Conservation (phyloP, 768 basidiomycete genomes). For the Boletus huronensis region DNA sequence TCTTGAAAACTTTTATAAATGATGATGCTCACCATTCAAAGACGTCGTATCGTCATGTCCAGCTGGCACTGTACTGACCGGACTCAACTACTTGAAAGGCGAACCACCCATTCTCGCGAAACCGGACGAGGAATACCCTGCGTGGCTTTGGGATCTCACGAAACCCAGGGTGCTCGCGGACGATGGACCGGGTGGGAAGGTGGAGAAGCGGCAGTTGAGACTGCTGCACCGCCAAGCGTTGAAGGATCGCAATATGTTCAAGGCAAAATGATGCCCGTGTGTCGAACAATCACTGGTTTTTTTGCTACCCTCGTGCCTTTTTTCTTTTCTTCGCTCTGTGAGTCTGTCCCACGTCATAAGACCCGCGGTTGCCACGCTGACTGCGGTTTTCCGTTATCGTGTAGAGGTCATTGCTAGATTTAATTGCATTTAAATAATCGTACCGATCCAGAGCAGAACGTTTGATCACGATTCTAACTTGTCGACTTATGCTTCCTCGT, state of each 20-base stretch:
- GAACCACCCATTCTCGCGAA: constrained; percentile 73
- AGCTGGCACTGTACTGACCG: constrained; percentile 72
- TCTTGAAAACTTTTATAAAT: background rate
- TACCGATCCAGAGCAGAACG: too few relatives aligned
- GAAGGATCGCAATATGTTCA: constrained; percentile 84
- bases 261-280: constrained; percentile 51
- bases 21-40: background rate
- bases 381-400: background rate
- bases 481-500: constrained; percentile 19
- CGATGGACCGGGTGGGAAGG: constrained; percentile 72
- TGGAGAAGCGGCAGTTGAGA: constrained; percentile 53
- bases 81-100: constrained; percentile 79
- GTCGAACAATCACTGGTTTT: background rate
- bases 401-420: background rate
- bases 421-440: background rate
- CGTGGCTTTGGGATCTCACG: constrained; percentile 84
- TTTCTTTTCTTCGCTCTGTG: background rate
- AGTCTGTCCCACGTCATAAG: background rate
- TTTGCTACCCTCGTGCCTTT: too few relatives aligned
- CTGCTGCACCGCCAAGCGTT: constrained; percentile 64
- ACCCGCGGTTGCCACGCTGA: background rate
- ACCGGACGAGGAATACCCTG: constrained; percentile 81
- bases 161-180: constrained; percentile 58
- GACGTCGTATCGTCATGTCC: constrained; percentile 56
- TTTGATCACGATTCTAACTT: background rate